A percentile compares a stretch with the other conserved stretches of the same genome.
Evolutionary conservation across 768 basidiomycete genomes (phyloP).

Genomic region (Podaxis sp.): DNA sequence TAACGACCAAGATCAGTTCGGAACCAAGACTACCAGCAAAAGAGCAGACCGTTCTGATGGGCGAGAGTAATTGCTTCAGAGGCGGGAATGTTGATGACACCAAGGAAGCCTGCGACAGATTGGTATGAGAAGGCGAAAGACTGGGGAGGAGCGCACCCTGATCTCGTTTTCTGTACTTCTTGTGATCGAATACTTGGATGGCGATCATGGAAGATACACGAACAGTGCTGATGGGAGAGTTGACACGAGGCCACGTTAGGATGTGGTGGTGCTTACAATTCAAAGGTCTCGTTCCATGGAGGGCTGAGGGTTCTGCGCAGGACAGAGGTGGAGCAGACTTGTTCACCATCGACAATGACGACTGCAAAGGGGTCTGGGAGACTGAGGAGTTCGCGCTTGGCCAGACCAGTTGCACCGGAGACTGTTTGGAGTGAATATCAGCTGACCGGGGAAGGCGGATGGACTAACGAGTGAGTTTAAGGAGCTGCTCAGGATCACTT

Average conservation of each 20-base stretch:
- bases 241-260: conserved; percentile 16
- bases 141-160: conserved; percentile 52
- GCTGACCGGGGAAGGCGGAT: conserved; percentile 1
- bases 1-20: conserved; percentile 22
- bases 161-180: conserved; percentile 84
- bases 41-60: conserved; percentile 43
- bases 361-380: conserved; percentile 90
- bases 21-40: conserved; percentile 18
- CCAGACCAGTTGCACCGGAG: conserved; percentile 71
- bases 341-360: conserved; percentile 82
- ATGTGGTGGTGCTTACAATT: conserved; percentile 56
- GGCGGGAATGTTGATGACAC: conserved; percentile 55
- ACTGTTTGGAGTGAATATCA: conserved; percentile 40
- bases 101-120: conserved; percentile 49
- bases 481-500: conserved; percentile 46
- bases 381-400: conserved; percentile 76
- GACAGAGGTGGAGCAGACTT: conserved; percentile 75
- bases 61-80: conserved; percentile 54
- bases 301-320: conserved; percentile 69
- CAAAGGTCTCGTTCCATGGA: conserved; percentile 85
- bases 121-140: conserved; percentile 19
- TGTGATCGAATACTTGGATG: conserved; percentile 90
- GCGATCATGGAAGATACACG: conserved; percentile 73
- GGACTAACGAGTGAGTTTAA: conserved; percentile 48
- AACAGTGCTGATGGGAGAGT: conserved; percentile 50